Conservation (phyloP, 345 rosid genomes). For the Limnanthes douglasii region DNA sequence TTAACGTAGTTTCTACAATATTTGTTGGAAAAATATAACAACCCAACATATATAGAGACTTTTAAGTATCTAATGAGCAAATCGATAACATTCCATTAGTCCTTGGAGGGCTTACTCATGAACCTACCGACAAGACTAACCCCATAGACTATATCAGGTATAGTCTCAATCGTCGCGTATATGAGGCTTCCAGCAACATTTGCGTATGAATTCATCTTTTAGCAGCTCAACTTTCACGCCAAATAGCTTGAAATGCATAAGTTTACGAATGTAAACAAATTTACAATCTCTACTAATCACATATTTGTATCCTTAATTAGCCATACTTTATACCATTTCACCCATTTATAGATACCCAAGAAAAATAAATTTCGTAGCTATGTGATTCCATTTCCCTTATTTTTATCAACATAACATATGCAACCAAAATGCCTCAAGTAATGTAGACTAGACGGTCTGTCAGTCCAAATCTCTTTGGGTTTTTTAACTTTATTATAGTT, state of each 20-base stretch:
- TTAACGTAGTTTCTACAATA: background rate
- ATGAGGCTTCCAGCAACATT: background rate
- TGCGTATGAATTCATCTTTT: background rate
- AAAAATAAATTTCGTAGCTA: too few relatives aligned
- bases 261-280: background rate
- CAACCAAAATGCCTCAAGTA: background rate
- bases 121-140: background rate
- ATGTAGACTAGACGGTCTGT: background rate
- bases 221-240: background rate
- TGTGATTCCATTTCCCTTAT: background rate
- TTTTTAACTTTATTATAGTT: too few relatives aligned
- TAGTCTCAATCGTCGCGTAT: background rate
- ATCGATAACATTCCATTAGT: background rate
- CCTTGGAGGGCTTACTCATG: background rate
- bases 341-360: background rate
- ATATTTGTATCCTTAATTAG: background rate
- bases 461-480: background rate
- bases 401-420: background rate
- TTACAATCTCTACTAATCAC: background rate
- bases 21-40: background rate
- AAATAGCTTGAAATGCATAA: background rate
- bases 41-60: background rate
- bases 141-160: background rate
- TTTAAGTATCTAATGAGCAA: background rate
- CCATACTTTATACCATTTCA: background rate